Base-by-base conservation (phyloP, 1,139 yeast genomes). In the Taphrina communis region DNA sequence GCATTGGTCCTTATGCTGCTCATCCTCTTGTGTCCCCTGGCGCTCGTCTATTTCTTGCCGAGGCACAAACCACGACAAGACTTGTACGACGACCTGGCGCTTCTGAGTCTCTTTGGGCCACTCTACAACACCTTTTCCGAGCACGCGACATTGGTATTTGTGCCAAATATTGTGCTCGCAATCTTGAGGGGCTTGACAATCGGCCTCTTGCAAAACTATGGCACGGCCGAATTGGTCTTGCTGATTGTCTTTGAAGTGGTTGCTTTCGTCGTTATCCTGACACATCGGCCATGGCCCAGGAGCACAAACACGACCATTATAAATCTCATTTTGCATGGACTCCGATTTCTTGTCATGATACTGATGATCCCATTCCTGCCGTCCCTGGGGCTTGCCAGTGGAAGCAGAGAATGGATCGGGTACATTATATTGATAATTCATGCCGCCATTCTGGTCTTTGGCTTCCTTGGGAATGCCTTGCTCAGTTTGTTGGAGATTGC, bases 201-300 rank as follows among this genome's bases (percentile, higher is more conserved):
- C 66, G 81, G 81, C 1, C 78, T 75, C 1, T 65, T 77, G n/a
- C 80, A 79, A 68, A 66, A 69, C 17, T 77, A 80, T 0, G 81
- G 81, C 12, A 68, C 77, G 8, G 80, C 81, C 1, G 81, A 79
- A 68, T 72, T 79, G 21, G 73, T 75, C 0, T 57, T 79, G 6
- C 72, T 79, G 39, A 76, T 78, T 3, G 65, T 76, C 12, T 62
- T 74, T 9, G 81, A 79, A 69, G 70, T 77, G 11, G 71, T 72
- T 36, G 72, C 71, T 44, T 71, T 77, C 52, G 66, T 73, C 31
- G 72, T 74, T 4, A 51, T 77, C 39, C 59, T 73, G 50, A 69
- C 72, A 25, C 70, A 73, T 48, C 74, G 73, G 41, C 81, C 81
- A 6, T 78, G 72, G 72, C 76, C 74, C 41, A 71, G 71, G 7